Conservation (phyloP, 2,329 filamentous ascomycete species). For the Onygena corvina region DNA sequence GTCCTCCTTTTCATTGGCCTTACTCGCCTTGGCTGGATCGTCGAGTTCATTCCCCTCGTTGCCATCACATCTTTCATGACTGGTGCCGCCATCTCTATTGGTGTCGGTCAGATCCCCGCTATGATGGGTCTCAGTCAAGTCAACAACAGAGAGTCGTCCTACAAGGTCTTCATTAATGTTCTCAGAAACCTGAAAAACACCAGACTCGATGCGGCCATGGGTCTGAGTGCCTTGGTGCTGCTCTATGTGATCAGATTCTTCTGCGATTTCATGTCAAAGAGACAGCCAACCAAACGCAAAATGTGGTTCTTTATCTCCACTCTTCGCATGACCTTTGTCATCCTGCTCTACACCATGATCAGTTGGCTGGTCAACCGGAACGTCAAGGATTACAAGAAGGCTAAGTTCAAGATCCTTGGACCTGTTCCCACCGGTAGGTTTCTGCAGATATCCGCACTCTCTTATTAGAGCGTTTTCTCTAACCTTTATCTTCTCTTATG, state of each 20-base stretch:
- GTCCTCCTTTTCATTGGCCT: slow-evolving; percentile 49
- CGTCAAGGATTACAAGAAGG: slow-evolving; percentile 26
- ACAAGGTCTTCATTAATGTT: slow-evolving; percentile 46
- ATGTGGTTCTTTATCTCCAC: slow-evolving; percentile 48
- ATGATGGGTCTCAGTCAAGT: slow-evolving; percentile 46
- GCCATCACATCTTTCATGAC: slow-evolving; percentile 56
- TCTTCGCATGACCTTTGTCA: slow-evolving; percentile 48
- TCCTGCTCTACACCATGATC: slow-evolving; percentile 52
- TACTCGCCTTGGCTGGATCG: slow-evolving; percentile 51
- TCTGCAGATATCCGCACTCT: background rate
- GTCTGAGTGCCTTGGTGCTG: slow-evolving; percentile 46
- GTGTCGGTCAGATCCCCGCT: slow-evolving; percentile 51
- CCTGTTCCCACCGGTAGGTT: slow-evolving; percentile 41
- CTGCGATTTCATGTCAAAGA: slow-evolving; percentile 35
- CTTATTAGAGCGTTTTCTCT: background rate
- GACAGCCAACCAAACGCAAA: slow-evolving; percentile 48
- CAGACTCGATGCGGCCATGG: slow-evolving; percentile 48
- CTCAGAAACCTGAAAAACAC: slow-evolving; percentile 46
- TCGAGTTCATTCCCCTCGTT: slow-evolving; percentile 55
- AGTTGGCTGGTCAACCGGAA: slow-evolving; percentile 51
- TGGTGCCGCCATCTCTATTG: slow-evolving; percentile 53
- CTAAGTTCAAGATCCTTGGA: slow-evolving; percentile 48
- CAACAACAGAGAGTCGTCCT: slow-evolving; percentile 39
- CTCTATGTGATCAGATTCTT: slow-evolving; percentile 46
- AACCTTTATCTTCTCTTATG: background rate